Evolutionary conservation across 345 rosid genomes (phyloP), one percentile per base, ranked within the genome.

Genomic region (Salix dunnii): DNA sequence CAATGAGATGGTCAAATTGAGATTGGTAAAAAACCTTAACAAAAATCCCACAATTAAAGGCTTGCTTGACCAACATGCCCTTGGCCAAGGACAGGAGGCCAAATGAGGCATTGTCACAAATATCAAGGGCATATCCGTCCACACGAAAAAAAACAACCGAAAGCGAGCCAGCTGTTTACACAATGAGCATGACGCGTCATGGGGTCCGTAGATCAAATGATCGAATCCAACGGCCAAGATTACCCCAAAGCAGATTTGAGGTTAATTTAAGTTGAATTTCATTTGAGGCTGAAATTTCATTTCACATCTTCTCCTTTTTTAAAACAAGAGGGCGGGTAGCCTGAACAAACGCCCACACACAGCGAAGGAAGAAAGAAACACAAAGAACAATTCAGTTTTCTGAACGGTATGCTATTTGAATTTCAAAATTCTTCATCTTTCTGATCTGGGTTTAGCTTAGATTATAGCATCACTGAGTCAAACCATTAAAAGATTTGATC

Each of bases 261-360:
- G 81, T 65, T 76, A 68, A 84, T 87, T 80, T 84, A 78, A 80
- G 82, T 4, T 36, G 88, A 77, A 85, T 86, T 77, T 79, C 84
- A 78, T 84, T 62, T 63, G 75, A 67, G 60, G 69, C 67, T 70
- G 28, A 40, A 65, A 27, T 73, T 73, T 79, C 72, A 83, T 83
- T 79, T 79, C 71, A 28, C 73, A 65, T 20, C 25, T 36, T 75
- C 4, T 43, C 46, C 20, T 35, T 67, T 86, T 89, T 76, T 61
- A 84, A 86, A 83, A 78, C 58, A 48, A 77, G 74, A 77, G 83
- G 80, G 89, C 87, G 89, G 85, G 89, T 72, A 76, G 75, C 73
- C 66, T 78, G 40, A 77, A 64, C 77, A 42, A 71, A 43, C 64
- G 46, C 53, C 62, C 70, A 30, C 12, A 4, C 27, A 58, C 38